Base-by-base conservation (phyloP, 345 rosid genomes). In the Bruguiera parviflora region DNA sequence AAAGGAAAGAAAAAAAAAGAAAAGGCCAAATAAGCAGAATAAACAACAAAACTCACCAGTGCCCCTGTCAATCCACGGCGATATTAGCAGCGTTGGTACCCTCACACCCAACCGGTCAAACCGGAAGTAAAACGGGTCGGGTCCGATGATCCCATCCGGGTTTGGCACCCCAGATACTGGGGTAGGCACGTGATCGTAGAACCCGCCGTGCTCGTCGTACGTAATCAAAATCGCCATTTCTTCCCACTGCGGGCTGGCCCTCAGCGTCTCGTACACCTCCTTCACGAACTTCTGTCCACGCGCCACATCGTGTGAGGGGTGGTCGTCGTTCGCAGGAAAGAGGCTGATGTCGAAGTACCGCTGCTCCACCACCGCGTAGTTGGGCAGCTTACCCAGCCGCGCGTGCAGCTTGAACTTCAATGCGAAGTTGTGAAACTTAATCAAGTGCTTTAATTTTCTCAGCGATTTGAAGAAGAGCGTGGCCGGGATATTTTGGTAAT, bases 171-270 rank as follows among this genome's bases (percentile, higher is more conserved):
- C 79, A 1, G 77, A 61, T 19, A 87, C 88, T 5, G 99, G 99
- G 1, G 98, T 90, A 0, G 99, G 96, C 60, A 92, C 98, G 66
- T 95, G 99, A 64, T 95, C 99, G n/a, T 86, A 95, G 68, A 95
- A 92, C 47, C 99, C 99, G 3, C 99, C 99, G 16, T 92, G 99
- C 65, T 95, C 98, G 31, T 95, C 99, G 53, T 95, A 95, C 3
- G 99, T 95, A 8, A 95, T 90, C 79, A 92, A 32, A 73, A 95
- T 33, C 21, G 98, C 99, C 92, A 81, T 87, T 79, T 95, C 99
- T 2, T 92, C 79, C 98, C 99, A 95, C 89, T 95, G 99, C 10
- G 99, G 98, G 61, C 99, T 95, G 3, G 83, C 82, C 78, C 99
- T 75, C 67, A 95, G 74, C 55, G 81, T 92, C 85, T 95, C 98